Evolutionary conservation across 2,329 filamentous ascomycete genomes (phyloP).

Genomic region (Fusarium chlamydosporum): DNA sequence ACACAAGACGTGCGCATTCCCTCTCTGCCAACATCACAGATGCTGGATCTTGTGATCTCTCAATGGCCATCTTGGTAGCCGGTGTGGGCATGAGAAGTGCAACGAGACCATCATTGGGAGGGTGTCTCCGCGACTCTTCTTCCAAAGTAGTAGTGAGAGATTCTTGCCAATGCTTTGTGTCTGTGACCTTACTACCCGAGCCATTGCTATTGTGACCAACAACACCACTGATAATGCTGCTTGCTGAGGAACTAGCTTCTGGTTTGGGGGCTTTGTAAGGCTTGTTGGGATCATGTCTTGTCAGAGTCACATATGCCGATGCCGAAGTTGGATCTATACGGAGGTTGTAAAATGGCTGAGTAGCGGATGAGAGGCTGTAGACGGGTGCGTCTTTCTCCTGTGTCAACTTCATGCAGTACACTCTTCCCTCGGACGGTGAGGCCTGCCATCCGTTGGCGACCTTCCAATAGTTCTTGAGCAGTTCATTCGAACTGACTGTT

Average conservation of each 20-base stretch:
- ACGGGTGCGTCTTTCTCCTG: conserved; percentile 73
- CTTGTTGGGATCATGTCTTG: conserved; percentile 72
- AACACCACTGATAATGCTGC: conserved; percentile 54
- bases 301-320: conserved; percentile 72
- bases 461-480: conserved; percentile 77
- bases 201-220: conserved; percentile 48
- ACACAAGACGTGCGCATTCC: conserved; percentile 79
- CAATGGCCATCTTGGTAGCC: conserved; percentile 73
- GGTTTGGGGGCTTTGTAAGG: conserved; percentile 62
- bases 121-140: conserved; percentile 66
- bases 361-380: conserved; percentile 73
- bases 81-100: conserved; percentile 77
- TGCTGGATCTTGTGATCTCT: conserved; percentile 70
- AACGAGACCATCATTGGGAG: conserved; percentile 73
- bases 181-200: conserved; percentile 50
- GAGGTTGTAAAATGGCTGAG: conserved; percentile 77
- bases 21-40: conserved; percentile 74
- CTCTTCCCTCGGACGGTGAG: conserved; percentile 68
- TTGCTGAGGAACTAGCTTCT: conserved; percentile 45
- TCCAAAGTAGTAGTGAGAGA: conserved; percentile 71
- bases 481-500: conserved; percentile 69
- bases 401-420: conserved; percentile 71
- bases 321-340: conserved; percentile 74
- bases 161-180: conserved; percentile 69
- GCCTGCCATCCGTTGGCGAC: conserved; percentile 79